Percentiles rank a stretch among this genome's conserved stretches.
phyloP scores from a whole-genome alignment of 495 filamentous ascomycete species.

The Aspergillus cavernicola region DNA sequence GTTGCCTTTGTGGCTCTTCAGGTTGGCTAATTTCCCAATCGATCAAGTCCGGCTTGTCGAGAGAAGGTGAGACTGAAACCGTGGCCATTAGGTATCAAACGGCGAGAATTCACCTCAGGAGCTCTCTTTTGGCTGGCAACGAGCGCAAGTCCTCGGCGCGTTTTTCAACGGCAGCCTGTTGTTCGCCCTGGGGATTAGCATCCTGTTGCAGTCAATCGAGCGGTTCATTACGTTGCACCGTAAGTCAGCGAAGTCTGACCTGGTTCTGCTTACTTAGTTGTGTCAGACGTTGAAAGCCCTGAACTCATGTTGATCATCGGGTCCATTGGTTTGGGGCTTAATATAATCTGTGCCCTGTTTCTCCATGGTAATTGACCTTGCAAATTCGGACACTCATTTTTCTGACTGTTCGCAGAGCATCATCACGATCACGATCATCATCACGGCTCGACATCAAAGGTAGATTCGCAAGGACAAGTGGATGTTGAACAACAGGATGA shows the following conservation, averaged over 20 bases:
- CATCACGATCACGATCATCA: slow-evolving; percentile 6
- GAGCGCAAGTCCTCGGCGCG: slow-evolving; percentile 82
- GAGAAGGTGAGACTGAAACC: background rate
- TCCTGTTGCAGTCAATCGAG: slow-evolving; percentile 84
- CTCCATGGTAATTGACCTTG: slow-evolving; percentile 56
- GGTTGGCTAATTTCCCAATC: slow-evolving; percentile 35
- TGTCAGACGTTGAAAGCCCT: slow-evolving; percentile 18
- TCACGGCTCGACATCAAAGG: background rate
- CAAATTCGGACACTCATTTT: background rate
- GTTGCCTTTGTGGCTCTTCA: slow-evolving; percentile 84
- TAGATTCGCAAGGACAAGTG: background rate
- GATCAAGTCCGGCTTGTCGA: background rate
- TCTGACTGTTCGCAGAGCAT: background rate
- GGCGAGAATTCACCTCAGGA: slow-evolving; percentile 29
- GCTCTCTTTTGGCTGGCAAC: slow-evolving; percentile 65
- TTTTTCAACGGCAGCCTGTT: slow-evolving; percentile 91
- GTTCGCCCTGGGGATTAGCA: slow-evolving; percentile 85
- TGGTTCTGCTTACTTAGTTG: slow-evolving; percentile 14
- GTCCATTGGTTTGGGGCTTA: slow-evolving; percentile 72
- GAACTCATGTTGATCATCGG: slow-evolving; percentile 76
- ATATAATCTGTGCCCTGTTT: slow-evolving; percentile 73
- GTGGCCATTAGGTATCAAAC: slow-evolving; percentile 24
- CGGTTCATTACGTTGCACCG: slow-evolving; percentile 59
- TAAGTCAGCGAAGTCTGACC: slow-evolving; percentile 10
- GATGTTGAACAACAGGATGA: slow-evolving; percentile 20